Evolutionary conservation across 2,329 filamentous ascomycete species (phyloP).

Genomic region (Arachnomyces sp.): DNA sequence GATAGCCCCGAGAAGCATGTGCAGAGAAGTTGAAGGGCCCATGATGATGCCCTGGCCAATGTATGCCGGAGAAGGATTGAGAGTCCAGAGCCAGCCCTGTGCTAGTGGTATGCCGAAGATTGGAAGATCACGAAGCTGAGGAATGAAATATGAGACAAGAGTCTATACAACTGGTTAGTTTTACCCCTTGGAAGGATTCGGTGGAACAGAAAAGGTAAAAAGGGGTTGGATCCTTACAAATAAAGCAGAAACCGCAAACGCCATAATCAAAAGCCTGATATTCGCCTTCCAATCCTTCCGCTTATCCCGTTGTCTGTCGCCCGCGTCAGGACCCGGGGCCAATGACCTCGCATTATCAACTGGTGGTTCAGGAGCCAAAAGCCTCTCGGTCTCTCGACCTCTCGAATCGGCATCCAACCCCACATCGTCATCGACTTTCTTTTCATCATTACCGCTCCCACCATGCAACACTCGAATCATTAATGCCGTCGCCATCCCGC

Average conservation of each 20-base stretch:
- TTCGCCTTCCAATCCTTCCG: conserved; percentile 54
- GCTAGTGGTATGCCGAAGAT: conserved; percentile 72
- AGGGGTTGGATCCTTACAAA: conserved; percentile 35
- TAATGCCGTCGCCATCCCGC: conserved; percentile 87
- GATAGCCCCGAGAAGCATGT: conserved; percentile 87
- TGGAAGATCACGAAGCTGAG: conserved; percentile 75
- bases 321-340: conserved; percentile 43
- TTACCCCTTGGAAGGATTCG: no score
- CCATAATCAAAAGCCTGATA: conserved; percentile 52
- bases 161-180: conserved; percentile 49
- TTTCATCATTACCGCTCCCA: conserved; percentile 37
- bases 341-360: conserved; percentile 35
- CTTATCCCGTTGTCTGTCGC: conserved; percentile 26
- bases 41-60: conserved; percentile 97
- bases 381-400: conserved; percentile 20
- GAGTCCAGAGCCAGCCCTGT: conserved; percentile 80
- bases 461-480: conserved; percentile 89
- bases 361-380: conserved; percentile 27
- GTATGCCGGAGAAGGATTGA: conserved; percentile 96
- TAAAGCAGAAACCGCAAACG: conserved; percentile 53
- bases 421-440: conserved; percentile 24
- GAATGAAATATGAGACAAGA: conserved; percentile 81
- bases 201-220: not conserved
- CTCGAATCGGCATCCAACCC: conserved; percentile 10
- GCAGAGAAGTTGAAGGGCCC: conserved; percentile 88